These are phyloP conservation scores for Rubroboletus pulcherrimus DNA, from an alignment of 768 basidiomycete species.

Conservation along the genomic window DNA sequence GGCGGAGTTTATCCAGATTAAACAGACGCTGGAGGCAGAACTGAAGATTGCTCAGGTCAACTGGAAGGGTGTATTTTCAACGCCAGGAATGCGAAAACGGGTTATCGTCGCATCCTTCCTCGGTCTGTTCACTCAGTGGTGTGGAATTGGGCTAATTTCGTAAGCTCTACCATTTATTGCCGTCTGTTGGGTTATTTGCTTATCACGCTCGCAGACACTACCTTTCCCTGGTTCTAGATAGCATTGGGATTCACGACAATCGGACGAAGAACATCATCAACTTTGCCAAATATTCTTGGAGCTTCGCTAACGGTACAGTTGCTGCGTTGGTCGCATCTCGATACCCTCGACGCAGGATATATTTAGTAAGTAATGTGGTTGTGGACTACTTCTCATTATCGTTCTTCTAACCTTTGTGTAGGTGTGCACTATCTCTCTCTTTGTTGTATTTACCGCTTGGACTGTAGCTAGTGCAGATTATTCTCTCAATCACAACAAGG, in stretches of 20 bases:
- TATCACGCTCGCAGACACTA: conserved; percentile 3
- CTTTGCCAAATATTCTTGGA: conserved; percentile 11
- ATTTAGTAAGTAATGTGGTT: conserved; percentile 11
- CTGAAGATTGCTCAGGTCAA: neutral
- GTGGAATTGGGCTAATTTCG: conserved; percentile 13
- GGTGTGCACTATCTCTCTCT: conserved; percentile 15
- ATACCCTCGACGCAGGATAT: conserved; percentile 17
- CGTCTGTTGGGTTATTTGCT: neutral
- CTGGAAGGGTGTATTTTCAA: conserved; percentile 1
- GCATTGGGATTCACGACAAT: conserved; percentile 20
- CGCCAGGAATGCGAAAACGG: conserved; percentile 16
- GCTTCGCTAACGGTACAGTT: conserved; percentile 2
- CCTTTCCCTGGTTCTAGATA: conserved; percentile 14
- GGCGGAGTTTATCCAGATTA: conserved; percentile 55
- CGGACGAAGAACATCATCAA: conserved; percentile 16
- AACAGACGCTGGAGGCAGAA: conserved; percentile 44
- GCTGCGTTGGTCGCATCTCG: conserved; percentile 5
- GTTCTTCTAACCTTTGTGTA: neutral
- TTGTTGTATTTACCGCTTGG: conserved; percentile 15
- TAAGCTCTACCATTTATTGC: neutral
- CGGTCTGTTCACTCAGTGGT: conserved; percentile 13
- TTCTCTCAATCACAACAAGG: conserved; percentile 6
- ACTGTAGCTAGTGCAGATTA: conserved; percentile 20
- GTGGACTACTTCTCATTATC: neutral
- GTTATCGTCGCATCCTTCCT: conserved; percentile 10